A percentile compares a stretch with the other conserved stretches of the same genome.
These are phyloP conservation scores for Hamigera avellanea DNA, from an alignment of 495 filamentous ascomycete genomes.

Conservation along the genomic window DNA sequence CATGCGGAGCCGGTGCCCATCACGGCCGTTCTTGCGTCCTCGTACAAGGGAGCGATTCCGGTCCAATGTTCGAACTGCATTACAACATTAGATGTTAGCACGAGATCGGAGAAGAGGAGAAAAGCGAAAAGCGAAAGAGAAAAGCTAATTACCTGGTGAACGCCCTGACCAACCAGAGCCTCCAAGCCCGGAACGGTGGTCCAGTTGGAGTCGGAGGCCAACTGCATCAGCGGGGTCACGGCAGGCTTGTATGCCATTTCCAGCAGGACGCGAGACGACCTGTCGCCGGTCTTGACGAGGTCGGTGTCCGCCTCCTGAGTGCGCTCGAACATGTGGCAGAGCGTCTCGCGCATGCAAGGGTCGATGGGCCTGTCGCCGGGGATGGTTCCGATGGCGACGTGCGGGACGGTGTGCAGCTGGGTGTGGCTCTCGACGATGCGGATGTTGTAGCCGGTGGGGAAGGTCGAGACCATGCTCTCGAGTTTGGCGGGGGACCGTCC, in stretches of 20 bases:
- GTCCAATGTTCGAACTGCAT: slow-evolving; percentile 74
- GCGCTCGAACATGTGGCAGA: slow-evolving; percentile 51
- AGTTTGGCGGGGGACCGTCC: slow-evolving; percentile 65
- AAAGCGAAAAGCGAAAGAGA: neutral
- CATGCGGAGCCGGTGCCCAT: no score
- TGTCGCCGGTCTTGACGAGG: slow-evolving; percentile 15
- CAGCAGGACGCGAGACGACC: slow-evolving; percentile 49
- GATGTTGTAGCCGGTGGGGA: slow-evolving; percentile 68
- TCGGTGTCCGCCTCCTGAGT: slow-evolving; percentile 27
- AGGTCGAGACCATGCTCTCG: slow-evolving; percentile 51
- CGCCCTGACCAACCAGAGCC: slow-evolving; percentile 80
- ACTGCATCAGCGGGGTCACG: slow-evolving; percentile 72
- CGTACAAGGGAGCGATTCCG: slow-evolving; percentile 58
- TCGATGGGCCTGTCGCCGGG: slow-evolving; percentile 86
- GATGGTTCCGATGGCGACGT: slow-evolving; percentile 77
- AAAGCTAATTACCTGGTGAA: slow-evolving; percentile 43
- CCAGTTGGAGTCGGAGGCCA: slow-evolving; percentile 80
- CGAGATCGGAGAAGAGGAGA: neutral
- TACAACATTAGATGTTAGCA: slow-evolving; percentile 5
- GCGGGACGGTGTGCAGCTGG: slow-evolving; percentile 42
- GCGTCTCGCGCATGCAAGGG: slow-evolving; percentile 49
- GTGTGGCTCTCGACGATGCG: slow-evolving; percentile 43
- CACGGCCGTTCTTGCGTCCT: slow-evolving; percentile 53
- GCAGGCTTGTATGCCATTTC: slow-evolving; percentile 97
- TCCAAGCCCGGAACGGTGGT: slow-evolving; percentile 75